Evolutionary conservation across 306 rosid species (phyloP).

Genomic region (Pyrus bretschneideri): DNA sequence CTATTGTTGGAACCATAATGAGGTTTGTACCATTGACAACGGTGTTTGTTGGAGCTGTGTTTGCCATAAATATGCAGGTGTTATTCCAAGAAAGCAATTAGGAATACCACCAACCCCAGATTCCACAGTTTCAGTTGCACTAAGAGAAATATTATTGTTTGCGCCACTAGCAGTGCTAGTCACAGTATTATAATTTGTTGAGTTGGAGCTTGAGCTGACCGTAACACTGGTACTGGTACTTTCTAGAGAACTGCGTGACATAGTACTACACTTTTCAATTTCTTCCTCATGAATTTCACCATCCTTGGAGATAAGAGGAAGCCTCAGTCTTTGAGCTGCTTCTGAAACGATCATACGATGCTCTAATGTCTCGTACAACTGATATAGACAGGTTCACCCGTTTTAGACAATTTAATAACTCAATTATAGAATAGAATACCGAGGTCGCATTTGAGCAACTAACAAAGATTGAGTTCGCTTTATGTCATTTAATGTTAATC

Average conservation of each 20-base stretch:
- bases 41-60: constrained; percentile 68
- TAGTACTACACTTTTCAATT: constrained; percentile 69
- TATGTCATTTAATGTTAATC: not conserved
- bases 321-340: constrained; percentile 91
- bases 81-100: constrained; percentile 84
- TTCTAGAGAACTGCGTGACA: constrained; percentile 73
- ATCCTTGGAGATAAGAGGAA: constrained; percentile 90
- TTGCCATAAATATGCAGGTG: constrained; percentile 89
- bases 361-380: constrained; percentile 87
- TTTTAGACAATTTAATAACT: not conserved
- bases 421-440: not conserved
- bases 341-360: constrained; percentile 89
- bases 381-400: constrained; percentile 4
- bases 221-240: constrained; percentile 49
- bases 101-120: constrained; percentile 94
- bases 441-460: not conserved
- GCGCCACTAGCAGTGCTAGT: constrained; percentile 39
- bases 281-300: constrained; percentile 90
- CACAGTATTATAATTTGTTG: constrained; percentile 55
- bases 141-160: constrained; percentile 30
- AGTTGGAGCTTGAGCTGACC: constrained; percentile 58
- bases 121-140: constrained; percentile 46
- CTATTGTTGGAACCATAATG: not conserved
- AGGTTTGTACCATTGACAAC: constrained; percentile 49
- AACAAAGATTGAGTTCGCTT: not conserved